phyloP scores from a whole-genome alignment of 805 yeast species.

The Zygotorulaspora danielsina region DNA sequence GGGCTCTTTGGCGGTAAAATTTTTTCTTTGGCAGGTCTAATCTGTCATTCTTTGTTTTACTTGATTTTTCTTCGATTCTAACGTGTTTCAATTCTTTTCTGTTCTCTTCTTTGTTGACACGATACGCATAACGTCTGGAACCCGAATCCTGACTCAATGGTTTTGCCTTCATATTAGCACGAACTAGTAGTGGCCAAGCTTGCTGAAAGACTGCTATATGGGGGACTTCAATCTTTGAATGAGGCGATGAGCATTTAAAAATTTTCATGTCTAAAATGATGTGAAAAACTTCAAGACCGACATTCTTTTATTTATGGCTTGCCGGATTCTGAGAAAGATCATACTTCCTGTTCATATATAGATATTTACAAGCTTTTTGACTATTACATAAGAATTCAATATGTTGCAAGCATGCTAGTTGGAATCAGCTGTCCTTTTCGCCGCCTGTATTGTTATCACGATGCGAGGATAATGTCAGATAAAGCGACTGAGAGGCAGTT shows the following conservation, averaged over 20 bases:
- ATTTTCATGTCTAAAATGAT: neutral
- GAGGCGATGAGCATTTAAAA: neutral
- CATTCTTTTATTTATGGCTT: too few relatives aligned
- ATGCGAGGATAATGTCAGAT: constrained; percentile 69
- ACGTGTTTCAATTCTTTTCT: constrained; percentile 47
- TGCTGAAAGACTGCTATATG: neutral
- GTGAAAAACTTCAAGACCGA: too few relatives aligned
- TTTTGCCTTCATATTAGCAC: constrained; percentile 20
- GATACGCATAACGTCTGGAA: constrained; percentile 39
- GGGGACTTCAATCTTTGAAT: neutral
- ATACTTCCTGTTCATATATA: too few relatives aligned
- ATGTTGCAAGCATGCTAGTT: too few relatives aligned
- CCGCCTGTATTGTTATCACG: constrained; percentile 35
- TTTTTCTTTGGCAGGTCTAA: constrained; percentile 72
- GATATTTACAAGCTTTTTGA: too few relatives aligned
- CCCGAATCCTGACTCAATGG: constrained; percentile 27
- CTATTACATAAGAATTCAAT: too few relatives aligned
- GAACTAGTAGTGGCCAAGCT: neutral
- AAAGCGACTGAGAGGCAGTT: constrained; percentile 60
- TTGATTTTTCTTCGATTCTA: constrained; percentile 38
- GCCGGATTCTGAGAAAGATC: too few relatives aligned
- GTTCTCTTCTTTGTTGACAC: constrained; percentile 46
- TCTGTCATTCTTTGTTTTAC: constrained; percentile 15
- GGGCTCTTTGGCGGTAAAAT: constrained; percentile 94
- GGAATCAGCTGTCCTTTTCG: too few relatives aligned